Evolutionary conservation across 306 rosid genomes (phyloP).

Genomic region (Malus fusca): DNA sequence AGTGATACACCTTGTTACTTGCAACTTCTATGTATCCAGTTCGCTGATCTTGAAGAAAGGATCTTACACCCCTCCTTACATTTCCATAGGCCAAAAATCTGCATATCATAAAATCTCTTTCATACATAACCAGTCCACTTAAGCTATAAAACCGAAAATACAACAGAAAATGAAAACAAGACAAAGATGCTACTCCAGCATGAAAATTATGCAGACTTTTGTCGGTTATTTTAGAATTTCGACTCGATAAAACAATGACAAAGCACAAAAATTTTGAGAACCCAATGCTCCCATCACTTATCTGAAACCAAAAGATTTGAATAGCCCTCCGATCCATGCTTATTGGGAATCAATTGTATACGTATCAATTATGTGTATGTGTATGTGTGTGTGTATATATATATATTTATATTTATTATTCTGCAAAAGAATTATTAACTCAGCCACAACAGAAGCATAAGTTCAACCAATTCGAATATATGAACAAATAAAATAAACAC

Average conservation of each 20-base stretch:
- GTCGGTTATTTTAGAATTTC: not conserved
- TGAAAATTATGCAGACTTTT: not conserved
- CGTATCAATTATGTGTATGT: not conserved
- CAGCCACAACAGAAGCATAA: not conserved
- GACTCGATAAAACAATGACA: no score
- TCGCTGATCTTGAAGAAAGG: slow-evolving; percentile 23
- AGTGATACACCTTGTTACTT: slow-evolving; percentile 6
- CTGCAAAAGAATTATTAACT: not conserved
- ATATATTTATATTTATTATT: not conserved
- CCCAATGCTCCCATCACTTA: not conserved
- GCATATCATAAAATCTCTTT: slow-evolving; percentile 26
- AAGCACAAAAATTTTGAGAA: not conserved
- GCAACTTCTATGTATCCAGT: slow-evolving; percentile 17
- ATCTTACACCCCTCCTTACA: slow-evolving; percentile 35
- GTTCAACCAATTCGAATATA: not conserved
- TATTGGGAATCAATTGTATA: not conserved
- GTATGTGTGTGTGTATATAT: not conserved
- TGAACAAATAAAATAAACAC: not conserved
- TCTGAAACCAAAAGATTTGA: not conserved
- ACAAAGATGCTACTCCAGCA: not conserved
- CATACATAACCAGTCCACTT: not conserved
- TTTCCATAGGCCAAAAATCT: slow-evolving; percentile 40
- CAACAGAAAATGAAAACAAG: not conserved
- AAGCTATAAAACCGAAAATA: slow-evolving; percentile 8
- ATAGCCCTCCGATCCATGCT: not conserved